Evolutionary conservation across 305 asterid species (phyloP), one percentile per base, ranked within the genome.

Genomic region (Petunia hybrid): DNA sequence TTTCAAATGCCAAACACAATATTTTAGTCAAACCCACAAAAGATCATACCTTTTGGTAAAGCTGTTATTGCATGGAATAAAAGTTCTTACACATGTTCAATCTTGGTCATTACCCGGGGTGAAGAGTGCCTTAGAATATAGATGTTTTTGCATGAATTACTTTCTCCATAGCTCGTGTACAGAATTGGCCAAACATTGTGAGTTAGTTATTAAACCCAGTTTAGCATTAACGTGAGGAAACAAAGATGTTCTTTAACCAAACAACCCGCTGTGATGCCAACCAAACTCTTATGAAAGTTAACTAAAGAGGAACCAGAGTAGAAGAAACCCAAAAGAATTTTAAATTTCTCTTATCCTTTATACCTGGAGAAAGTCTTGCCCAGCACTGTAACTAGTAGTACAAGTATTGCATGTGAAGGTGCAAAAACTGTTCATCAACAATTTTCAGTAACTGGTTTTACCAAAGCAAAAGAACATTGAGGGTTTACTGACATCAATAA

Each of bases 401-500:
- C 78, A 71, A 71, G 2, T 3, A 73, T 73, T 73, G 78, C 35
- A 73, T 48, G 62, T 4, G 45, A 5, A 5, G 62, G 45, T 0
- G 78, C 62, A 36, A 46, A 31, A 36, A 48, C 31, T 35, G 78
- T 48, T 73, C 78, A 73, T 35, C 62, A 35, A 48, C 78, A 1
- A 12, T 35, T 73, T 48, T 73, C 78, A 73, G 62, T 87, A 22
- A 88, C 83, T 77, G 94, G 82, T 84, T 93, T 90, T 80, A 89
- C 90, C 82, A 93, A 74, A 16, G 99, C 99, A 77, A 93, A 95
- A 83, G 46, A 80, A 82, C 92, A 84, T 4, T 85, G 83, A 4
- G 92, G 91, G 82, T 92, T 89, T 77, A 80, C 86, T 1, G 97
- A 93, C 84, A 91, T 89, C 87, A 95, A 85, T 85, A 95, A 85